Percentiles rank a stretch among this genome's conserved stretches.
phyloP scores from a whole-genome alignment of 1,139 yeast species.

The Candida anutae region DNA sequence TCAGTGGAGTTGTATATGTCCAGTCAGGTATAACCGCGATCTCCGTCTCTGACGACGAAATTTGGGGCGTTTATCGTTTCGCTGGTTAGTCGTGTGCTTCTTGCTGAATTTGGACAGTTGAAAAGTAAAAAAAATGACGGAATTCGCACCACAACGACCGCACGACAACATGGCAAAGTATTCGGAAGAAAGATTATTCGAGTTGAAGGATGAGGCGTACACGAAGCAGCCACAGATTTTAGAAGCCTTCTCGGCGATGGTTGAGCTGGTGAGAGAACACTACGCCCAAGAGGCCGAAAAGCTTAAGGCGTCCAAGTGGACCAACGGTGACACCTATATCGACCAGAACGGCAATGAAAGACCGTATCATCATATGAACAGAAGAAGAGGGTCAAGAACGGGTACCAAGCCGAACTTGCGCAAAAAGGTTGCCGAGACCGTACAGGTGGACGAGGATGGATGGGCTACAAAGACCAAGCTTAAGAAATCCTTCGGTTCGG shows the following conservation, averaged over 20 bases:
- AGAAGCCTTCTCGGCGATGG: conserved; percentile 55
- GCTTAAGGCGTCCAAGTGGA: conserved; percentile 23
- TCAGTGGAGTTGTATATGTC: too few relatives aligned
- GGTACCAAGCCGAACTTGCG: conserved; percentile 42
- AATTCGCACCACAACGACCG: too few relatives aligned
- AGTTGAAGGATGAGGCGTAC: conserved; percentile 47
- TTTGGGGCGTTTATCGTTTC: too few relatives aligned
- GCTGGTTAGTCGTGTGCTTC: too few relatives aligned
- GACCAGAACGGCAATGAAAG: conserved; percentile 43
- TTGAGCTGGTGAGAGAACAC: conserved; percentile 54
- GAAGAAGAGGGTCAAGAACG: conserved; percentile 56
- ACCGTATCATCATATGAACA: conserved; percentile 42
- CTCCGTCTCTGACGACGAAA: too few relatives aligned
- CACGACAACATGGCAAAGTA: conserved; percentile 52
- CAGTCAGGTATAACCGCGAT: too few relatives aligned
- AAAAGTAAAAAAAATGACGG: too few relatives aligned
- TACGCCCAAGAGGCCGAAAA: conserved; percentile 27
- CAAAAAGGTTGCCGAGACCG: conserved; percentile 51
- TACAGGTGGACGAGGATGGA: conserved; percentile 64
- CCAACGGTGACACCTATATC: conserved; percentile 42
- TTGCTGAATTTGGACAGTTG: too few relatives aligned
- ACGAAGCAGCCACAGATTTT: conserved; percentile 57
- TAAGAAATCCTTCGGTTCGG: conserved; percentile 42
- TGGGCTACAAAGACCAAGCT: conserved; percentile 64
- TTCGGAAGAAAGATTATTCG: conserved; percentile 63